Base-by-base conservation (phyloP, 306 rosid genomes). In the Boehmeria nivea region DNA sequence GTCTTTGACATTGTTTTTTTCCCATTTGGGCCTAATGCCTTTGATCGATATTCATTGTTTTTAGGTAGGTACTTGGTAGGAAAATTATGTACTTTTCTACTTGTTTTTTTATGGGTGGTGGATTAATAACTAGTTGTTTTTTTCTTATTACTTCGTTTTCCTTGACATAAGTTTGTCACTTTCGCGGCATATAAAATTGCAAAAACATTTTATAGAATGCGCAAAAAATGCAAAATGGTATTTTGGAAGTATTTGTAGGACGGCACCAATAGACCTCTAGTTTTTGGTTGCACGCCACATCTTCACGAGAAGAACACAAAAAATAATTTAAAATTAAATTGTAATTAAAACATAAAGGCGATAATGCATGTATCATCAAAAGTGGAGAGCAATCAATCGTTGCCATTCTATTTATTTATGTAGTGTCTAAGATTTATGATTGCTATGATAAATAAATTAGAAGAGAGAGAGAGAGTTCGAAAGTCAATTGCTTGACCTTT, bases 81-180 rank as follows among this genome's bases (percentile, higher is more conserved):
- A 37, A 51, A 51, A 1, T 52, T 7, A 16, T 42, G 31, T 40
- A 43, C 28, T 51, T 20, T 58, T 22, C 22, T 51, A 38, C 0
- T 28, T 10, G 39, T 43, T 3, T 68, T 42, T 53, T 22, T 40
- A 40, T 40, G 5, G 9, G 2, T 31, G n/a, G n/a, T n/a, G n/a
- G n/a, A n/a, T n/a, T n/a, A n/a, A n/a, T n/a, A n/a, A n/a, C n/a
- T n/a, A n/a, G n/a, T n/a, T n/a, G n/a, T n/a, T n/a, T n/a, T n/a
- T n/a, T n/a, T n/a, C n/a, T n/a, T 33, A 33, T 33, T 33, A 33
- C 11, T 33, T 33, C 38, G 38, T 33, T 33, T 11, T 33, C 5
- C 38, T 33, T 40, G n/a, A 8, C 12, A 40, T 40, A n/a, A 40
- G 45, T 40, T 40, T 61, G 72, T 72, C 72, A 55, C 64, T 72